Evolutionary conservation across 192 early-diverging fungal species (phyloP).

Genomic region (Mortierella alpina): DNA sequence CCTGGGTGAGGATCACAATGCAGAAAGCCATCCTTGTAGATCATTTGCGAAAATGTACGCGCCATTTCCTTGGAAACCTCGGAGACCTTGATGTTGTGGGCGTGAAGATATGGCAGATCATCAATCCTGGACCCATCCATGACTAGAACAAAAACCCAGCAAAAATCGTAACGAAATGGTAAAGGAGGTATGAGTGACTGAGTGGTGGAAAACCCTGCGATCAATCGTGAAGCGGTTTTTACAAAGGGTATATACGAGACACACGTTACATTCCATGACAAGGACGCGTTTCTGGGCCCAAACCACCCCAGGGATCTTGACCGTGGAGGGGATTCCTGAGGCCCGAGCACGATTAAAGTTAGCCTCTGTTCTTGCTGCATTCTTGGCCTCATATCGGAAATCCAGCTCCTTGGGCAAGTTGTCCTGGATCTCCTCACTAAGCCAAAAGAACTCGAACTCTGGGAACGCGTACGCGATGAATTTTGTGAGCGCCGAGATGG

Average conservation of each 20-base stretch:
- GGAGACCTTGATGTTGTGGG: slow-evolving; percentile 76
- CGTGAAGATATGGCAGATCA: slow-evolving; percentile 73
- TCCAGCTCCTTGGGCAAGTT: slow-evolving; percentile 89
- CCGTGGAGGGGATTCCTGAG: slow-evolving; percentile 11
- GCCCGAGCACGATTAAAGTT: slow-evolving; percentile 68
- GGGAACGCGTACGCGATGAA: slow-evolving; percentile 79
- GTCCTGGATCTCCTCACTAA: slow-evolving; percentile 85
- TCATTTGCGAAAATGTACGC: slow-evolving; percentile 87
- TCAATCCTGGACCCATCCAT: slow-evolving; percentile 72
- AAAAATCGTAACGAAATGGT: neutral
- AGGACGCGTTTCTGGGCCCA: slow-evolving; percentile 82
- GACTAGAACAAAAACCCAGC: slow-evolving; percentile 55
- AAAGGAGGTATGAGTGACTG: too few relatives aligned
- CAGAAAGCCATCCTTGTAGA: slow-evolving; percentile 82
- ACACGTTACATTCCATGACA: slow-evolving; percentile 81
- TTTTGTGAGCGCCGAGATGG: slow-evolving; percentile 68
- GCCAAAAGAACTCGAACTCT: slow-evolving; percentile 91
- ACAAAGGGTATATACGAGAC: neutral
- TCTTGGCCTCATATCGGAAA: slow-evolving; percentile 84
- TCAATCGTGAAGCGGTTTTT: too few relatives aligned
- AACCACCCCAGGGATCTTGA: slow-evolving; percentile 80
- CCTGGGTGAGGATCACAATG: slow-evolving; percentile 97
- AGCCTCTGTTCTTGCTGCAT: slow-evolving; percentile 70
- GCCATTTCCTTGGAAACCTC: slow-evolving; percentile 81
- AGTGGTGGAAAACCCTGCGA: too few relatives aligned